Conservation (phyloP, 192 early-diverging fungal species). For the Coemansia sp. region DNA sequence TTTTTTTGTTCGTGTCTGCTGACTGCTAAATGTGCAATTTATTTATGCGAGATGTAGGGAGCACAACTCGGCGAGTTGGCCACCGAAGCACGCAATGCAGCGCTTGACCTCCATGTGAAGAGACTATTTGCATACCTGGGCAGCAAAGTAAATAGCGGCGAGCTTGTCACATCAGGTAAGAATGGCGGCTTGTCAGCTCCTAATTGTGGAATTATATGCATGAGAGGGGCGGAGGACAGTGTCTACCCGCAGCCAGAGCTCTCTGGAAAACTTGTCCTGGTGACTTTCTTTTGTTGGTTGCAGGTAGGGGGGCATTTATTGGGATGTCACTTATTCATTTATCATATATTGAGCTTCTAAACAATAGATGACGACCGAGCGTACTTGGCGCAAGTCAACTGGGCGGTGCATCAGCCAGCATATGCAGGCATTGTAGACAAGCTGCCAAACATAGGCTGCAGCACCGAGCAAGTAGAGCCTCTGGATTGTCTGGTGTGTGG, state of each 20-base stretch:
- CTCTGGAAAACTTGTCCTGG: neutral
- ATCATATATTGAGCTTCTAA: neutral
- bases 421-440: constrained; percentile 31
- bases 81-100: constrained; percentile 28
- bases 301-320: too few species aligned
- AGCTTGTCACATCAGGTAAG: constrained; percentile 23
- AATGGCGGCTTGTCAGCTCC: neutral
- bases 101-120: constrained; percentile 44
- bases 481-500: constrained; percentile 38
- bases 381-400: constrained; percentile 43
- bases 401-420: constrained; percentile 38
- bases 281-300: neutral
- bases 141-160: neutral
- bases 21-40: constrained; percentile 1
- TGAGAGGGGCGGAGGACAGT: neutral
- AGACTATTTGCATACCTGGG: constrained; percentile 32
- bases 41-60: constrained; percentile 27
- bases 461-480: constrained; percentile 7
- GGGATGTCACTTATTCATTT: constrained; percentile 5
- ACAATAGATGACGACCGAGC: constrained; percentile 36
- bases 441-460: constrained; percentile 17
- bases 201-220: constrained; percentile 1
- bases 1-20: too few species aligned
- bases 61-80: constrained; percentile 26
- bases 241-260: constrained; percentile 8